Evolutionary conservation across 208 protist genomes (phyloP).

Genomic region (Leishmania lainsoni): DNA sequence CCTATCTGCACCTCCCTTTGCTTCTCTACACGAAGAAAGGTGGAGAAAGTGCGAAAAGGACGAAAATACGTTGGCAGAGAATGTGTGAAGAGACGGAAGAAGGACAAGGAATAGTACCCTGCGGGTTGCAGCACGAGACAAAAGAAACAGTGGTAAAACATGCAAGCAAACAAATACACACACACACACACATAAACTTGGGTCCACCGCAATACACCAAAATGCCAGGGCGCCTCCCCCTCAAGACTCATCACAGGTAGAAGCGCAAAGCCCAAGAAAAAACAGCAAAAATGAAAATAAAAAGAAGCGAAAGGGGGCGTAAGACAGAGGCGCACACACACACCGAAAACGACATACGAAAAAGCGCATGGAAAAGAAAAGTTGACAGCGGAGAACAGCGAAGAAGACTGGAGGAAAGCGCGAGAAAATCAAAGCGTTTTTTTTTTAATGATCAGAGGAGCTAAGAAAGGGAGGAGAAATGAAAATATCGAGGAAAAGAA

Average conservation of each 20-base stretch:
- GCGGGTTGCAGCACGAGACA: neutral
- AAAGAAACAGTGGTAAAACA: conserved; percentile 5
- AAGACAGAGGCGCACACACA: neutral
- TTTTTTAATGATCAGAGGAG: too few relatives aligned
- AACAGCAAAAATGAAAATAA: neutral
- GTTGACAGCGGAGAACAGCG: neutral
- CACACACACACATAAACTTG: neutral
- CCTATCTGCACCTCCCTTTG: neutral
- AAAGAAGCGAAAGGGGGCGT: neutral
- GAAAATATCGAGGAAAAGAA: neutral
- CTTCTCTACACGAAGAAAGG: conserved; percentile 1
- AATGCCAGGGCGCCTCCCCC: neutral
- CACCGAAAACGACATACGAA: neutral
- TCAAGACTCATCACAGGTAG: neutral
- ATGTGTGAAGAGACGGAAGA: neutral
- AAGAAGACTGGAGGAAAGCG: neutral
- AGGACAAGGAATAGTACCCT: neutral
- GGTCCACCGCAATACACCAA: neutral
- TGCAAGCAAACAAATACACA: neutral
- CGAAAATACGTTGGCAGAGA: neutral
- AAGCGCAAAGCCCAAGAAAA: neutral
- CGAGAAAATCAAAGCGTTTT: neutral
- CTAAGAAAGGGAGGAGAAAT: too few relatives aligned
- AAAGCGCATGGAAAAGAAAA: neutral
- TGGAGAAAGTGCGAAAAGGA: conserved; percentile 2